phyloP scores from a whole-genome alignment of 2,329 filamentous ascomycete genomes.

The Fusarium denticulatum region DNA sequence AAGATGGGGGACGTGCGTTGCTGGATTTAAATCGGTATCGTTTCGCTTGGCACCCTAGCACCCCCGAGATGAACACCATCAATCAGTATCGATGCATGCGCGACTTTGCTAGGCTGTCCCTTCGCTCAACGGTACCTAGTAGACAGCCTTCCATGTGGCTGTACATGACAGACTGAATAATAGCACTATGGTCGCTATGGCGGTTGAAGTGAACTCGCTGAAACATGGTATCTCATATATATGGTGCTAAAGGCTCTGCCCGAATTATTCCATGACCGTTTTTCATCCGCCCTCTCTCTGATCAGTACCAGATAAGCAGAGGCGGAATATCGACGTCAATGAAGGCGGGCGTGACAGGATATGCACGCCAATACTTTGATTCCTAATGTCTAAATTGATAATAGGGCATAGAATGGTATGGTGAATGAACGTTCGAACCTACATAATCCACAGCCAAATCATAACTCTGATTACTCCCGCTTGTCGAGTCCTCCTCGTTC shows the following conservation, averaged over 20 bases:
- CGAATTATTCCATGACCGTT: conserved; percentile 9
- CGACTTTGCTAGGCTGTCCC: conserved; percentile 24
- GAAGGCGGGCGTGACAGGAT: background rate
- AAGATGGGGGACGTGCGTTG: conserved; percentile 29
- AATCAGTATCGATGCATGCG: conserved; percentile 22
- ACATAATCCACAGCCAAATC: background rate
- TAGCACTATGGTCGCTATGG: background rate
- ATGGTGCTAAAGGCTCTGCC: background rate
- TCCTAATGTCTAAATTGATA: background rate
- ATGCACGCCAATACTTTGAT: background rate
- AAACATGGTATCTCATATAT: background rate
- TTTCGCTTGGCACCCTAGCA: conserved; percentile 34
- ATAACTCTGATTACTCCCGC: background rate
- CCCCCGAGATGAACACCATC: conserved; percentile 33
- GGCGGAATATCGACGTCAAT: background rate
- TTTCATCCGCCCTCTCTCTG: background rate
- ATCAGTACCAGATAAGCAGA: conserved; percentile 11
- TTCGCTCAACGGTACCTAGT: background rate
- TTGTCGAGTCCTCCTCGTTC: conserved; percentile 1
- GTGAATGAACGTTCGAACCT: background rate
- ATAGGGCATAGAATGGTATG: background rate
- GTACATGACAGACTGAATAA: background rate
- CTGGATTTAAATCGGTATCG: conserved; percentile 36
- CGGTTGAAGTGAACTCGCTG: background rate
- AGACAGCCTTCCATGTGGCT: background rate